Percentiles rank a stretch among this genome's conserved stretches.
Conservation (phyloP, 257 asterid species). For the Apocynum venetum region DNA sequence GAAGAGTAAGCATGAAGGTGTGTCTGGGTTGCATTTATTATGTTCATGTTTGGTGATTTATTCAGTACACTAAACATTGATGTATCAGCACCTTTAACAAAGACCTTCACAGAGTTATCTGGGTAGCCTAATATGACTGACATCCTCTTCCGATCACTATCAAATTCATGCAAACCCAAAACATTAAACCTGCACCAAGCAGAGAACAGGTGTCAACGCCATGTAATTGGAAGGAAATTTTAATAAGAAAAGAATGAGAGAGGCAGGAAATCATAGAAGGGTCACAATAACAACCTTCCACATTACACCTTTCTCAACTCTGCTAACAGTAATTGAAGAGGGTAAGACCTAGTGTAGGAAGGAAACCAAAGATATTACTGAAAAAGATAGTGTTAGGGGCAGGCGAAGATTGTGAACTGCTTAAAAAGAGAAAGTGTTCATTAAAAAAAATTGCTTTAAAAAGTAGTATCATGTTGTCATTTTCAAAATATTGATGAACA, state of each 20-base stretch:
- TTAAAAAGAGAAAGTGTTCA: neutral
- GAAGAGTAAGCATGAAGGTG: slow-evolving; percentile 86
- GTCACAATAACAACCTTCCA: neutral
- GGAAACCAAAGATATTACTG: neutral
- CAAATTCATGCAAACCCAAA: slow-evolving; percentile 98
- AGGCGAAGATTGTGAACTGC: neutral
- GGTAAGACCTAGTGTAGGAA: neutral
- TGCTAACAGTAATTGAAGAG: neutral
- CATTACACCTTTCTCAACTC: neutral
- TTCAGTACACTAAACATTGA: slow-evolving; percentile 78
- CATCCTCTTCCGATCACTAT: slow-evolving; percentile 97
- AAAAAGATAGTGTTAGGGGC: neutral
- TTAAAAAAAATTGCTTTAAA: no score
- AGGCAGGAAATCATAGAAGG: neutral
- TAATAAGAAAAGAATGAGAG: neutral
- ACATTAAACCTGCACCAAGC: slow-evolving; percentile 73
- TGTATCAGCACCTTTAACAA: slow-evolving; percentile 98
- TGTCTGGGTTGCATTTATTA: slow-evolving; percentile 56
- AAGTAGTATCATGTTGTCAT: no score
- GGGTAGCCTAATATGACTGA: slow-evolving; percentile 93
- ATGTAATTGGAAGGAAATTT: neutral
- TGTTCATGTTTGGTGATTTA: slow-evolving; percentile 42
- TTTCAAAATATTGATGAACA: no score
- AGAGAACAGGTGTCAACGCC: slow-evolving; percentile 10
- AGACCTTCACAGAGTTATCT: slow-evolving; percentile 67